Percentiles rank a stretch among this genome's conserved stretches.
Conservation (phyloP, 108 stramenopile genomes). For the Skeletonema costatum region DNA sequence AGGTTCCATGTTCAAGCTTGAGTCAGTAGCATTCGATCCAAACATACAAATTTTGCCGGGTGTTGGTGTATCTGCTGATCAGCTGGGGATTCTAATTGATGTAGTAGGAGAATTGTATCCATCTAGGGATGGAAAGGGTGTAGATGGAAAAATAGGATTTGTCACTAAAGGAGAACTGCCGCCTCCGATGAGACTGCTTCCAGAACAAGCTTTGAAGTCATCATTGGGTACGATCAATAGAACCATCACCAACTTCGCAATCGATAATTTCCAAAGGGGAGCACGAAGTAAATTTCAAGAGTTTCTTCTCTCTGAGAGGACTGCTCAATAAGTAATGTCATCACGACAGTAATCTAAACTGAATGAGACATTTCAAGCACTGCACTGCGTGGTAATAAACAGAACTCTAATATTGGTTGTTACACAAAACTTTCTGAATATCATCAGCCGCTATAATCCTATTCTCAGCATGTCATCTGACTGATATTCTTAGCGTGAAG, state of each 20-base stretch:
- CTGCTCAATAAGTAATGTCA: background rate
- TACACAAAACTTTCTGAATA: background rate
- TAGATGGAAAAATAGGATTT: conserved; percentile 77
- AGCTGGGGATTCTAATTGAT: conserved; percentile 72
- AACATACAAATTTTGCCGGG: conserved; percentile 78
- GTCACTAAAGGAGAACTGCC: conserved; percentile 63
- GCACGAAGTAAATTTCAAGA: conserved; percentile 55
- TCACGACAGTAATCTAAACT: background rate
- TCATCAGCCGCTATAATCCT: background rate
- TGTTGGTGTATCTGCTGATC: conserved; percentile 48
- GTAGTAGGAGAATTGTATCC: conserved; percentile 76
- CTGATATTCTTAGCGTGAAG: background rate
- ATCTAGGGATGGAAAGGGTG: conserved; percentile 61
- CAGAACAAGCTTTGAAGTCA: conserved; percentile 55
- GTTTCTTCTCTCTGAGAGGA: conserved; percentile 24
- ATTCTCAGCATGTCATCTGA: background rate
- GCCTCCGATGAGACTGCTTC: conserved; percentile 66
- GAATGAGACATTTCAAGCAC: too few species aligned
- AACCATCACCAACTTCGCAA: conserved; percentile 70
- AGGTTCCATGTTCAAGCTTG: conserved; percentile 58
- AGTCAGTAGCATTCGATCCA: conserved; percentile 78
- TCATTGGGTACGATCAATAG: conserved; percentile 69
- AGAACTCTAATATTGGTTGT: background rate
- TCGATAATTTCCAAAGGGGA: conserved; percentile 66
- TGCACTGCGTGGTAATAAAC: background rate